Conservation (phyloP, 495 filamentous ascomycete genomes). For the Penicillium psychrofluorescens region DNA sequence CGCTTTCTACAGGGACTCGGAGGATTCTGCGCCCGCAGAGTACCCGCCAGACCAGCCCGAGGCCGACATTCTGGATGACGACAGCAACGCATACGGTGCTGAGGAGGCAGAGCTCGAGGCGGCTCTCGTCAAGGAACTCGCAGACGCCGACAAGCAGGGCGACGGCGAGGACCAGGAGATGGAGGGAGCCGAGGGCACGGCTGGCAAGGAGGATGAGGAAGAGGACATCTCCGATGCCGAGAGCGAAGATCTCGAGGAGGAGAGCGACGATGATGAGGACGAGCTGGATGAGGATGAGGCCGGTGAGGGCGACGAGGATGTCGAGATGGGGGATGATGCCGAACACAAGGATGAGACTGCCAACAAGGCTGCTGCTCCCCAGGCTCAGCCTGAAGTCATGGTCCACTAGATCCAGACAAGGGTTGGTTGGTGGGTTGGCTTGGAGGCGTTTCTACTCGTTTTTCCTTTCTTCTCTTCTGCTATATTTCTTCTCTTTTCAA, state of each 20-base stretch:
- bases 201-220: constrained; percentile 57
- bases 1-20: constrained; percentile 66
- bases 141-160: constrained; percentile 44
- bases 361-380: constrained; percentile 29
- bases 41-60: constrained; percentile 97
- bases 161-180: constrained; percentile 71
- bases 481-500: neutral
- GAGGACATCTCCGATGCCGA: constrained; percentile 77
- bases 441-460: neutral
- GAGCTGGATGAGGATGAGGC: constrained; percentile 69
- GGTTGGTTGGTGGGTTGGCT: neutral
- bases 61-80: constrained; percentile 78
- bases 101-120: constrained; percentile 55
- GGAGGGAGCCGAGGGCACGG: constrained; percentile 61
- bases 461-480: neutral
- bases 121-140: constrained; percentile 49
- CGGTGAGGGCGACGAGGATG: constrained; percentile 67
- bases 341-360: constrained; percentile 34
- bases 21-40: constrained; percentile 90
- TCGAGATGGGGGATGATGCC: constrained; percentile 70
- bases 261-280: constrained; percentile 85
- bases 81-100: constrained; percentile 77
- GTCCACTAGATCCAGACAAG: constrained; percentile 33
- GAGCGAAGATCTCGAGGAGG: constrained; percentile 92
- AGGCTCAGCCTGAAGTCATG: constrained; percentile 43